Evolutionary conservation across 106 monocot species (phyloP), one percentile per base, ranked within the genome.

Genomic region (Gastrodia elata): DNA sequence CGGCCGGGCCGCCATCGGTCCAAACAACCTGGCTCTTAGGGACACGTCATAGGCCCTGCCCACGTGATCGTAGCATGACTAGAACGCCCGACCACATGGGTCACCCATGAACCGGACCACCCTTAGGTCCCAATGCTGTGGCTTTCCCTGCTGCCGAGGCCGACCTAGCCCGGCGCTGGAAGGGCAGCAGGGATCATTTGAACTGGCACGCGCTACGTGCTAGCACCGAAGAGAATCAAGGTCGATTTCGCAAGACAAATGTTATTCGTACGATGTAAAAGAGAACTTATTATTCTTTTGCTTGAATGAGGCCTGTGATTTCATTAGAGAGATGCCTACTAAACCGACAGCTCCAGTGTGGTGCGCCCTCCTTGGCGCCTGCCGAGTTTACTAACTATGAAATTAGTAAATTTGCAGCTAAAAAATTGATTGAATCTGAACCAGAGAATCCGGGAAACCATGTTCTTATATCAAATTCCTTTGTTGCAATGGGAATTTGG

Each of bases 321-420:
- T 92, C 69, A 82, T 92, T 18, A 73, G 59, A 34, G 8, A 65
- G 39, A 87, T 87, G 87, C 76, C 82, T 10, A 44, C 79, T 14
- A 79, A 83, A 73, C 91, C 91, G 35, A 89, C 85, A 37, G 59
- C 85, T 75, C 74, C 78, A 2, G 76, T 89, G 2, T 95, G 95
- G 95, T 89, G 87, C 73, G 83, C 89, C 18, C 85, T 95, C 10
- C 87, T 95, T 75, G 83, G 85, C 0, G 95, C 92, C 32, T 95
- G 95, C 76, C 77, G 73, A 5, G 70, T 92, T 4, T 76, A 95
- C 70, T 25, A 81, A 86, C 68, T 39, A 80, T 56, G 6, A 81
- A 42, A 37, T 89, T 11, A 87, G 81, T 68, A 48, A 72, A 73
- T 27, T 89, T 68, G 91, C 91, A 22, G 85, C 87, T 22, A 14